Evolutionary conservation across 441 rosid species (phyloP).

Genomic region (Gossypium schwendimanii): DNA sequence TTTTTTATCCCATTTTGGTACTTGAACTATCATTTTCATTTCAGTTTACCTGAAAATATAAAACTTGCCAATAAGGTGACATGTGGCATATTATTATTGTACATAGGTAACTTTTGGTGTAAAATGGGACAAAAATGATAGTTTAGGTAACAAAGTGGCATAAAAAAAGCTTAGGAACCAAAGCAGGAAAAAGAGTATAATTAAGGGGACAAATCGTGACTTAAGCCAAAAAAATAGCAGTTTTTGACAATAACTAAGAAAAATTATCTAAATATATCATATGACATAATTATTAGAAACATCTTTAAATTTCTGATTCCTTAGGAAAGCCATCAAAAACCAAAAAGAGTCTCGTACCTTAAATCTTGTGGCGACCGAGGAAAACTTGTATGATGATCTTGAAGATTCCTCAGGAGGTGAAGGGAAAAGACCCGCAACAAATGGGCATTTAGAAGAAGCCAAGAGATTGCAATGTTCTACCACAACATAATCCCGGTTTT

Average conservation of each 20-base stretch:
- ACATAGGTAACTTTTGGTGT: no score
- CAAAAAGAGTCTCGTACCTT: constrained; percentile 41
- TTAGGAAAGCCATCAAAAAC: neutral
- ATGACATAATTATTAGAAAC: neutral
- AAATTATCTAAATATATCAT: neutral
- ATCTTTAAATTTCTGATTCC: neutral
- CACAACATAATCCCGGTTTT: constrained; percentile 93
- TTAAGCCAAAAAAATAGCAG: neutral
- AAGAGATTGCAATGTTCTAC: constrained; percentile 85
- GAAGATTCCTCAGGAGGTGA: constrained; percentile 54
- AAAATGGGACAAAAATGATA: no score
- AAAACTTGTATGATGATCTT: constrained; percentile 91
- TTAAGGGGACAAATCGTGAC: no score
- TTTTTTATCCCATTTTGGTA: no score
- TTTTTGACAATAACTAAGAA: neutral
- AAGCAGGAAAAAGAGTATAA: no score
- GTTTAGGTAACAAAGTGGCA: no score
- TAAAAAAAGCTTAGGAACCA: no score
- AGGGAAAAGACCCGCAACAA: constrained; percentile 75
- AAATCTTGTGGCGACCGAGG: constrained; percentile 88
- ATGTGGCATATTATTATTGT: no score
- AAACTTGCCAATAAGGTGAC: no score
- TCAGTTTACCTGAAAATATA: no score
- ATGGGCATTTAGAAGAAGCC: constrained; percentile 79
- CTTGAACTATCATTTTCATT: no score